A percentile compares a stretch with the other conserved stretches of the same genome.
phyloP scores from a whole-genome alignment of 2,329 filamentous ascomycete species.

The Xylaria polymorpha region DNA sequence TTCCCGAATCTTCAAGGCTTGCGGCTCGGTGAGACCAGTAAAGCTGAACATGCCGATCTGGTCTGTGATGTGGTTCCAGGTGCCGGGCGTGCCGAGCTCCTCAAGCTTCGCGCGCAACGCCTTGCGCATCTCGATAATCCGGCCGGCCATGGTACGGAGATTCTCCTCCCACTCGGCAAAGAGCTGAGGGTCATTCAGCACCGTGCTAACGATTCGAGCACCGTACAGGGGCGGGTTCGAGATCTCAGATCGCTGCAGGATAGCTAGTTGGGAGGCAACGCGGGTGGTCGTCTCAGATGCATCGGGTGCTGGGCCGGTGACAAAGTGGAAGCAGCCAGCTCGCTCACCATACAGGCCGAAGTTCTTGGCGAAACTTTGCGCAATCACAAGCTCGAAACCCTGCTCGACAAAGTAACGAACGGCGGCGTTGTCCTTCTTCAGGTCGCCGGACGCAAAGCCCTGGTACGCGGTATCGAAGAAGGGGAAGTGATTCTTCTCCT shows the following conservation, averaged over 20 bases:
- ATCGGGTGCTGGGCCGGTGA: constrained; percentile 77
- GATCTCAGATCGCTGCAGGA: constrained; percentile 96
- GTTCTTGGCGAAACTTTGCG: constrained; percentile 97
- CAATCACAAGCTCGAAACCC: constrained; percentile 88
- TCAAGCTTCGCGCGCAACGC: constrained; percentile 83
- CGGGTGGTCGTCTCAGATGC: constrained; percentile 70
- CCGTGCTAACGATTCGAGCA: constrained; percentile 83
- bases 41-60: constrained; percentile 99
- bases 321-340: constrained; percentile 94
- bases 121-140: constrained; percentile 92
- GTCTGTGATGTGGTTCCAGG: constrained; percentile 96
- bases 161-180: constrained; percentile 95
- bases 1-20: constrained; percentile 76
- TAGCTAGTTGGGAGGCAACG: constrained; percentile 88
- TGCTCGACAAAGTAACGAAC: constrained; percentile 93
- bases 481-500: constrained; percentile 85
- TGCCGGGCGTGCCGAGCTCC: constrained; percentile 84
- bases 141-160: constrained; percentile 90
- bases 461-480: constrained; percentile 99
- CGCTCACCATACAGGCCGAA: constrained; percentile 98
- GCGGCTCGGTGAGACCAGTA: constrained; percentile 79
- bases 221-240: constrained; percentile 96
- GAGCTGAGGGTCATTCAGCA: constrained; percentile 84
- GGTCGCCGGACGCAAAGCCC: constrained; percentile 93
- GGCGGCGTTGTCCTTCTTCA: constrained; percentile 87